These are phyloP conservation scores for Tolypocladium endophyticum DNA, from an alignment of 2,329 filamentous ascomycete genomes.

Conservation along the genomic window DNA sequence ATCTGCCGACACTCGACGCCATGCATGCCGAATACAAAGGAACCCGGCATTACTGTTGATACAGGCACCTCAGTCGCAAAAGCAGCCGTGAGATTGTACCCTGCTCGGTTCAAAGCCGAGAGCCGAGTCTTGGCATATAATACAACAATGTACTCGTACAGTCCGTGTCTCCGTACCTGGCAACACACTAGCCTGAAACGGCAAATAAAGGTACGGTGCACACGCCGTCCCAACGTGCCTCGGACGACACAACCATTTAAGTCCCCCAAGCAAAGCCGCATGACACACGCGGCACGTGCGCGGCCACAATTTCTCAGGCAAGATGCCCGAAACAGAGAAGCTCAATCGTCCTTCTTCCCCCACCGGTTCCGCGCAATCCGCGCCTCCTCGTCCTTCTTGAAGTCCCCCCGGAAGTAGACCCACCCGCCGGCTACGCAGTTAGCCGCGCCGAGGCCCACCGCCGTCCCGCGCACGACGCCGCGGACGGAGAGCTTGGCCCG, in stretches of 20 bases:
- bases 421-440: conserved; percentile 41
- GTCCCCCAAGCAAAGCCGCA: not conserved
- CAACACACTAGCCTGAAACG: not conserved
- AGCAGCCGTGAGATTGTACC: not conserved
- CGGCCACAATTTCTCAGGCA: not conserved
- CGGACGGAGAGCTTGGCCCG: conserved; percentile 33
- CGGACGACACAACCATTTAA: not conserved
- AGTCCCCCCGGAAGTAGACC: conserved; percentile 41
- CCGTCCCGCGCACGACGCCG: conserved; percentile 38
- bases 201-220: not conserved
- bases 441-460: conserved; percentile 36
- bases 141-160: not conserved
- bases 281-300: not conserved
- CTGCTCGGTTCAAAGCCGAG: not conserved
- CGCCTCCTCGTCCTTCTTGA: conserved; percentile 36
- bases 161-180: not conserved
- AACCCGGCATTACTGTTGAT: not conserved
- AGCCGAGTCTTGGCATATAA: not conserved
- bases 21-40: too few relatives aligned
- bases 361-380: conserved; percentile 40
- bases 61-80: not conserved
- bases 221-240: not conserved
- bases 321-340: conserved; percentile 9
- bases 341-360: conserved; percentile 18
- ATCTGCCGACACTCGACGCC: too few relatives aligned